These are phyloP conservation scores for Chlamydomonas sp. DNA, from an alignment of 139 green algal genomes.

Conservation along the genomic window DNA sequence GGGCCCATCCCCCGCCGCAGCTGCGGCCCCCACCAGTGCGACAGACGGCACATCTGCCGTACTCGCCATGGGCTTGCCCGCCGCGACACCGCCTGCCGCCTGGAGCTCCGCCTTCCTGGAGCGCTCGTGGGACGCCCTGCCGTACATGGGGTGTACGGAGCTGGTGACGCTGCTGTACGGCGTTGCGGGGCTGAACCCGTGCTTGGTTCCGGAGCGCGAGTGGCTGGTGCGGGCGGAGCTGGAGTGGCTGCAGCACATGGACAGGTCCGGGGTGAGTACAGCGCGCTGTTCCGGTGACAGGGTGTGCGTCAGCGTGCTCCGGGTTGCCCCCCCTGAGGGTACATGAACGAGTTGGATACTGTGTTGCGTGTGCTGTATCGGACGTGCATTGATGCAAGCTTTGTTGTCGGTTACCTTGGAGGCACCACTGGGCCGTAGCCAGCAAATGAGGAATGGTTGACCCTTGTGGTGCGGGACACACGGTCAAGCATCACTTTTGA, in stretches of 20 bases:
- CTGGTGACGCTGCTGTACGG: conserved; percentile 29
- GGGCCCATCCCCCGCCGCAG: too few relatives aligned
- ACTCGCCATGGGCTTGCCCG: too few relatives aligned
- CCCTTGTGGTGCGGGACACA: background rate
- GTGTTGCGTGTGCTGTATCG: too few relatives aligned
- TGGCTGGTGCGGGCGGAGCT: conserved; percentile 21
- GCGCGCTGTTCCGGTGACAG: background rate
- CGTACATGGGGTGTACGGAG: background rate
- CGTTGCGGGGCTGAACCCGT: background rate
- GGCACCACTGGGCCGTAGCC: too few relatives aligned
- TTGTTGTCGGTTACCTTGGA: too few relatives aligned
- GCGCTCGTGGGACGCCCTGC: background rate
- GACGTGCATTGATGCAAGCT: too few relatives aligned
- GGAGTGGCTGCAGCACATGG: conserved; percentile 5
- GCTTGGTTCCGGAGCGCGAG: background rate
- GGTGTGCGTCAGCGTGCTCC: background rate
- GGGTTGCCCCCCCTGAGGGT: background rate
- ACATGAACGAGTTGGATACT: too few relatives aligned
- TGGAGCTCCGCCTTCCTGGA: conserved; percentile 20
- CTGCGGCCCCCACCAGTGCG: too few relatives aligned
- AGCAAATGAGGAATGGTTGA: background rate
- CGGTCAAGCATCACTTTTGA: background rate
- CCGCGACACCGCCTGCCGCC: background rate
- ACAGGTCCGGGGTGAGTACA: background rate
- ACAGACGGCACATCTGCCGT: too few relatives aligned